These are phyloP conservation scores for Sherardia arvensis DNA, from an alignment of 257 asterid genomes.

Conservation along the genomic window DNA sequence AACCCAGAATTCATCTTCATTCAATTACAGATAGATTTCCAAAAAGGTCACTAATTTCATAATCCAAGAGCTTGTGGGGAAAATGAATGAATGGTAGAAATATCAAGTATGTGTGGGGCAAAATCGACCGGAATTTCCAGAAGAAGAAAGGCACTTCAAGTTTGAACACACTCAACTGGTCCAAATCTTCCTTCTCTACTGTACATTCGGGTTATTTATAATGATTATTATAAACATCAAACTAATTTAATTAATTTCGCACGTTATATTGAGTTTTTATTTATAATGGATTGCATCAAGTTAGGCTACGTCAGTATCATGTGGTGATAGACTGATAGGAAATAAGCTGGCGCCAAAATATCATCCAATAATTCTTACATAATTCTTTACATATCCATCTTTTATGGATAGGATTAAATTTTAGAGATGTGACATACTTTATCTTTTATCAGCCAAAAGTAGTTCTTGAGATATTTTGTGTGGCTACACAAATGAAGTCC, in stretches of 20 bases:
- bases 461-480: too few relatives aligned
- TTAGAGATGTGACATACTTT: too few relatives aligned
- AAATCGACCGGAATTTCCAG: constrained; percentile 9
- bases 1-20: constrained; percentile 40
- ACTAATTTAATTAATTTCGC: background rate
- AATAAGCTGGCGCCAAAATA: background rate
- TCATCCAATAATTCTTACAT: too few relatives aligned
- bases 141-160: background rate
- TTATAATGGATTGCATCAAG: background rate
- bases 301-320: background rate
- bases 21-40: background rate
- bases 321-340: too few relatives aligned
- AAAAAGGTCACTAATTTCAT: background rate
- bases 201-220: background rate
- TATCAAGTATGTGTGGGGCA: background rate
- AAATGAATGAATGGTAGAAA: background rate
- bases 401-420: too few relatives aligned
- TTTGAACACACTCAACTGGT: background rate
- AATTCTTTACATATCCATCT: too few relatives aligned
- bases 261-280: too few relatives aligned
- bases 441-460: too few relatives aligned
- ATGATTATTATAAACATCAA: too few relatives aligned
- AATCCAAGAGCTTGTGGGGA: background rate
- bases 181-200: background rate
- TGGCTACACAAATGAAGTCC: too few relatives aligned